These are phyloP conservation scores for Luvunga scandens DNA, from an alignment of 345 rosid species.

Conservation along the genomic window DNA sequence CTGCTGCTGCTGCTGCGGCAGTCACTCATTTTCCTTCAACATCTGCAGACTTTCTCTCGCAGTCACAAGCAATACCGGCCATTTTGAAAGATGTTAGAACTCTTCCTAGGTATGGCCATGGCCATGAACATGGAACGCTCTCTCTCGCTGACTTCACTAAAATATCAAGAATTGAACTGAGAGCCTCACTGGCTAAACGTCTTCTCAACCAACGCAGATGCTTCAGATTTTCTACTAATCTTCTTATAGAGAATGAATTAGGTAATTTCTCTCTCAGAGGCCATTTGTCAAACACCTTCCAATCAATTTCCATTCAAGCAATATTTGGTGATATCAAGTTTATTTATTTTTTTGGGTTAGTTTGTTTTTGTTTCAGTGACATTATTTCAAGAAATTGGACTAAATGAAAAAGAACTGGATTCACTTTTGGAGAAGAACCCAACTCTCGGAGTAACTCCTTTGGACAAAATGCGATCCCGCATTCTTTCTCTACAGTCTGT, in stretches of 20 bases:
- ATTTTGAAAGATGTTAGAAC: constrained; percentile 10
- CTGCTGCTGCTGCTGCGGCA: constrained; percentile 2
- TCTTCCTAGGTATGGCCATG: not conserved
- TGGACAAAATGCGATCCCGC: constrained; percentile 35
- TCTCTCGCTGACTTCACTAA: constrained; percentile 6
- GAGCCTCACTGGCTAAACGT: not conserved
- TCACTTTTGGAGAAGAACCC: constrained; percentile 39
- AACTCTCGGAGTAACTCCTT: constrained; percentile 30
- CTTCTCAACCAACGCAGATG: constrained; percentile 27
- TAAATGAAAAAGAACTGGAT: constrained; percentile 38
- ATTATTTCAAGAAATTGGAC: constrained; percentile 41
- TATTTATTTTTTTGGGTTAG: not conserved
- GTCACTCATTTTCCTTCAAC: constrained; percentile 20
- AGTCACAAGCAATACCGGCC: constrained; percentile 10
- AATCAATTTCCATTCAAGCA: constrained; percentile 1
- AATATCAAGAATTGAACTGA: constrained; percentile 18
- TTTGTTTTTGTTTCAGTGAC: constrained; percentile 33
- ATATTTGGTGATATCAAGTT: not conserved
- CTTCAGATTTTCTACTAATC: constrained; percentile 12
- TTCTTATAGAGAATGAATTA: constrained; percentile 15
- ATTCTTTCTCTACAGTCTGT: constrained; percentile 45
- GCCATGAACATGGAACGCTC: constrained; percentile 13
- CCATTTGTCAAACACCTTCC: constrained; percentile 23
- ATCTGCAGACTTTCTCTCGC: constrained; percentile 15
- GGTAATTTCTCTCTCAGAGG: constrained; percentile 30